Conservation (phyloP, 2,329 filamentous ascomycete genomes). For the Paracamarosporium sp. region DNA sequence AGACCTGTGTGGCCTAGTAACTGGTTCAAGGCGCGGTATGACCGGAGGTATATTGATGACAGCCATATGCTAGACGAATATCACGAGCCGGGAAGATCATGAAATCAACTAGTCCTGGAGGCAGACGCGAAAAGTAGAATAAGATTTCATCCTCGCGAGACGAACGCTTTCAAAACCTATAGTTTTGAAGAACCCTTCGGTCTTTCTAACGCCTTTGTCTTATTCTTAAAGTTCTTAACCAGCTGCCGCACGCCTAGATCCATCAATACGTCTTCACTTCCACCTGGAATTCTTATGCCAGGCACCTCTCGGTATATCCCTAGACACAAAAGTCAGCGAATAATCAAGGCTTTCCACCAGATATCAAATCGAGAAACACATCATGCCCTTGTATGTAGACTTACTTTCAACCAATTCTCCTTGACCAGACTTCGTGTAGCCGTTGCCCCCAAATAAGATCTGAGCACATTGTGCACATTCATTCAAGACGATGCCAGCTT, state of each 20-base stretch:
- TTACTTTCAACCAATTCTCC: constrained; percentile 61
- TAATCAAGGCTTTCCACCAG: not conserved
- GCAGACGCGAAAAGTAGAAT: too few species aligned
- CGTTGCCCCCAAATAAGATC: constrained; percentile 76
- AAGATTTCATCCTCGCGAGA: not conserved
- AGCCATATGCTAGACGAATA: too few species aligned
- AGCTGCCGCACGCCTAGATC: constrained; percentile 74
- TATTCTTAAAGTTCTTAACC: constrained; percentile 70
- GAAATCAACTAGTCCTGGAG: too few species aligned
- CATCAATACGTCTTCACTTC: constrained; percentile 75
- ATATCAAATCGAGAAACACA: not conserved
- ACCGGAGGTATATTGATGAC: too few species aligned
- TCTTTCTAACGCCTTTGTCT: constrained; percentile 58
- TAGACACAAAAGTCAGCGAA: constrained; percentile 33
- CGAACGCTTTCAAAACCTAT: constrained; percentile 22
- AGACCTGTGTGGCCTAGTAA: too few species aligned
- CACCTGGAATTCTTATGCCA: constrained; percentile 67
- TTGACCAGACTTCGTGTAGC: constrained; percentile 72
- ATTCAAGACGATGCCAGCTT: constrained; percentile 73
- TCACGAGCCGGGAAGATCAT: too few species aligned
- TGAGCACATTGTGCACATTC: constrained; percentile 74
- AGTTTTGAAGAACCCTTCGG: constrained; percentile 49
- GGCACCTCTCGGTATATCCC: constrained; percentile 70
- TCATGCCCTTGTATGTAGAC: constrained; percentile 28
- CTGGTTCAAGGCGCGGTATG: too few species aligned